phyloP scores from a whole-genome alignment of 2,329 filamentous ascomycete genomes.

The Fulvia fulva region DNA sequence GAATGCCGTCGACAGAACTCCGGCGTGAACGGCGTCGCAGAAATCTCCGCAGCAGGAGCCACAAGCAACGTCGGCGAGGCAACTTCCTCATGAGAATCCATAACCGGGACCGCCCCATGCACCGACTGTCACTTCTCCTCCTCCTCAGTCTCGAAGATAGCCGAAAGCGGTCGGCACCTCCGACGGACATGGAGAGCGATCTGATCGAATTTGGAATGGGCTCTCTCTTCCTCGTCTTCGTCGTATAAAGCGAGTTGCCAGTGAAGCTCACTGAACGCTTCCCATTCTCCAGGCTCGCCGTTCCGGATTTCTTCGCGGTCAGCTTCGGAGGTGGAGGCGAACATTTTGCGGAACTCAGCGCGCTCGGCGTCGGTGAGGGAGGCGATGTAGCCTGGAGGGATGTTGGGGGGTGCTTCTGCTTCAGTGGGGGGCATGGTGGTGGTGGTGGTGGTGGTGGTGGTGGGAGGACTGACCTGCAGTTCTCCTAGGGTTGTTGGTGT shows the following conservation, averaged over 20 bases:
- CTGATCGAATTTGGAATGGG: not conserved
- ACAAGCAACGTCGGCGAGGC: not conserved
- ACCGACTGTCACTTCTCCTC: not conserved
- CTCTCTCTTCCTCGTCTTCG: not conserved
- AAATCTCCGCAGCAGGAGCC: not conserved
- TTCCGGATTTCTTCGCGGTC: not conserved
- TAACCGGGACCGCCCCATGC: not conserved
- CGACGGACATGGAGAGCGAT: not conserved
- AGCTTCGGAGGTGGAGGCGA: not conserved
- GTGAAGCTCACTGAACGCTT: not conserved
- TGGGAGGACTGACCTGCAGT: not conserved
- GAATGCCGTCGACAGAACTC: no score
- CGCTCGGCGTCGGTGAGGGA: not conserved
- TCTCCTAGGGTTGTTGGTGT: not conserved
- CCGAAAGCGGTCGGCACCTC: not conserved
- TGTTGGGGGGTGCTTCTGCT: not conserved
- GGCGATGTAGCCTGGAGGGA: not conserved
- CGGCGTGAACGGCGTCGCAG: not conserved
- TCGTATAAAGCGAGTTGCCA: not conserved
- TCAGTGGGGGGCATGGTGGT: not conserved
- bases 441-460: not conserved
- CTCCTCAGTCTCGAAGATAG: not conserved
- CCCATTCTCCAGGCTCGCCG: not conserved
- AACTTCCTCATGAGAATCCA: not conserved
- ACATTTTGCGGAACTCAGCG: not conserved